Base-by-base conservation (phyloP, 2,329 filamentous ascomycete genomes). In the Colletotrichum falcatum region DNA sequence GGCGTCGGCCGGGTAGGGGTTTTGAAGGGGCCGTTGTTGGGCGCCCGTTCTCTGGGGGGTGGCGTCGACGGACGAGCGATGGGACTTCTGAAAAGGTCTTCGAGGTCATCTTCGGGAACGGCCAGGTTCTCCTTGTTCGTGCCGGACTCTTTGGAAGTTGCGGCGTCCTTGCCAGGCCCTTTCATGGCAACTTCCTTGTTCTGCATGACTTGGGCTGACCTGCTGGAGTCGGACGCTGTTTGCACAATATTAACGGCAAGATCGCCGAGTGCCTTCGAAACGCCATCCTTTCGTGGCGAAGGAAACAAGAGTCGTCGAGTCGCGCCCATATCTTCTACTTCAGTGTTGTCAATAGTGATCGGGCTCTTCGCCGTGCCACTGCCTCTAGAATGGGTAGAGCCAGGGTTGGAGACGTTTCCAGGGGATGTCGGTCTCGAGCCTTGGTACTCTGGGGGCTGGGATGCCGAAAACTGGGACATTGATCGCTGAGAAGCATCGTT, bases 281-380 rank as follows among this genome's bases (percentile, higher is more conserved):
- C 84, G 44, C 87, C 88, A 37, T 89, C 87, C 73, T 91, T 92
- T 53, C 90, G 86, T 2, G 93, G 93, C 0, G 92, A 94, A 1
- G 93, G 92, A 76, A 96, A 96, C 1, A 96, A 84, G 2, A 95
- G 80, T 68, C 94, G 86, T 71, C 92, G 87, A 0, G 92, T 94
- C 61, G 78, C 81, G 42, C 87, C 88, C 23, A 85, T 79, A 16
- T 81, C 79, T n/a, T 82, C 79, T 60, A 87, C 81, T 42, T 86
- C 84, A 61, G 84, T 75, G 49, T 87, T 83, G 42, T 86, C 85
- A 7, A 88, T 73, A 35, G 85, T 81, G 42, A 91, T 88, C 20
- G 89, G 89, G 74, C 86, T 90, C 59, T 87, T 81, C 20, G 83
- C 85, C 37, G 87, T 88, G 55, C 88, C 89, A 70, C 83, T 86